Percentiles rank a stretch among this genome's conserved stretches.
phyloP scores from a whole-genome alignment of 345 rosid species.

The Excoecaria cochinchinensis region DNA sequence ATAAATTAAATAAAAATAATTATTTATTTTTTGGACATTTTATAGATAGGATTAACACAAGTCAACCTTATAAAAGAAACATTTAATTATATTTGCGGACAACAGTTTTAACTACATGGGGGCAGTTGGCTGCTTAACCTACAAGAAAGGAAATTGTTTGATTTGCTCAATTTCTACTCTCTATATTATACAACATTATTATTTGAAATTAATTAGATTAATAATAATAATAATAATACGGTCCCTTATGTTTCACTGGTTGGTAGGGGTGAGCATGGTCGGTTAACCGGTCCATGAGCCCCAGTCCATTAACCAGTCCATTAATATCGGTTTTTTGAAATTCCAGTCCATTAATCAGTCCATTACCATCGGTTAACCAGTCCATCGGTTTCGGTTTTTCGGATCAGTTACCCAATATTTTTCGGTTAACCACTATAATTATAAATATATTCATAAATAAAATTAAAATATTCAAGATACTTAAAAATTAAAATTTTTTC shows the following conservation, averaged over 20 bases:
- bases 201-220: constrained; percentile 11
- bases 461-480: no score
- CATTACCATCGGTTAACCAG: no score
- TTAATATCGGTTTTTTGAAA: no score
- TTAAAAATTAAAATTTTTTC: no score
- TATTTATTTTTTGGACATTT: neutral
- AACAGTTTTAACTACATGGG: constrained; percentile 6
- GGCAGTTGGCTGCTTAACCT: constrained; percentile 34
- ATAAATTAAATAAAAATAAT: neutral
- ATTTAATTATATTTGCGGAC: neutral
- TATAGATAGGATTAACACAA: constrained; percentile 3
- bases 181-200: constrained; percentile 11
- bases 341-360: no score
- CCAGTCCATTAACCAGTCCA: no score
- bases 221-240: neutral
- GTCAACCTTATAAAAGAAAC: constrained; percentile 14
- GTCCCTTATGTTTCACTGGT: neutral
- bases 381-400: no score
- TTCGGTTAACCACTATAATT: no score
- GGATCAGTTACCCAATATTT: no score
- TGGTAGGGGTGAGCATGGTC: no score
- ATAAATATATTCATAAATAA: no score
- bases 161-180: constrained; percentile 9
- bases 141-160: constrained; percentile 27
- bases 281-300: no score